Conservation (phyloP, 2,329 filamentous ascomycete genomes). For the Cercospora sp. region DNA sequence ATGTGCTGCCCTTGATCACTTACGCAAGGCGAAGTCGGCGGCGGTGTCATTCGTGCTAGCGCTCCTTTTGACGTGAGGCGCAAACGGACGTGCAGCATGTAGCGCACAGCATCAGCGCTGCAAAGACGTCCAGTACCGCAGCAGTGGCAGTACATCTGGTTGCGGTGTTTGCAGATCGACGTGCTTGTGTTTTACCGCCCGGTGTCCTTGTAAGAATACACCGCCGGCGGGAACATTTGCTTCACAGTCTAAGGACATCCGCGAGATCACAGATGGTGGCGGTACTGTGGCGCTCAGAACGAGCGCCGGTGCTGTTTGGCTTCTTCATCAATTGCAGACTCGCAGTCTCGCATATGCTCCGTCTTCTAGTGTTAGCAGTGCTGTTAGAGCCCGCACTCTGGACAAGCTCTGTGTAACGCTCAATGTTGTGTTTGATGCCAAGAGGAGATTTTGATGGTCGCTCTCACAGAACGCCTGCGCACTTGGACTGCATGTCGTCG, state of each 20-base stretch:
- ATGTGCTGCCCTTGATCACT: neutral
- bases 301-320: neutral
- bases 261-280: neutral
- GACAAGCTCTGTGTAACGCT: neutral
- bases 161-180: neutral
- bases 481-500: neutral
- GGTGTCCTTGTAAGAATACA: neutral
- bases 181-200: neutral
- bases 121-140: neutral
- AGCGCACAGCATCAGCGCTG: neutral
- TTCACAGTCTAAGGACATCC: neutral
- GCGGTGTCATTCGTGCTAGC: neutral
- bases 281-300: neutral
- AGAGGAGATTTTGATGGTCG: neutral
- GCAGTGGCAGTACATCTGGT: neutral
- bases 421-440: neutral
- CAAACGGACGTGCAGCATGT: neutral
- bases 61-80: neutral
- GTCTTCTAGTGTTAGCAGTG: neutral
- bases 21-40: neutral
- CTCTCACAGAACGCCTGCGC: neutral
- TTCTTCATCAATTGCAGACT: neutral
- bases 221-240: neutral
- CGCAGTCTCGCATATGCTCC: neutral
- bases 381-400: neutral